Evolutionary conservation across 1,284 basidiomycete genomes (phyloP).

Genomic region (Fomitopsis palustris): DNA sequence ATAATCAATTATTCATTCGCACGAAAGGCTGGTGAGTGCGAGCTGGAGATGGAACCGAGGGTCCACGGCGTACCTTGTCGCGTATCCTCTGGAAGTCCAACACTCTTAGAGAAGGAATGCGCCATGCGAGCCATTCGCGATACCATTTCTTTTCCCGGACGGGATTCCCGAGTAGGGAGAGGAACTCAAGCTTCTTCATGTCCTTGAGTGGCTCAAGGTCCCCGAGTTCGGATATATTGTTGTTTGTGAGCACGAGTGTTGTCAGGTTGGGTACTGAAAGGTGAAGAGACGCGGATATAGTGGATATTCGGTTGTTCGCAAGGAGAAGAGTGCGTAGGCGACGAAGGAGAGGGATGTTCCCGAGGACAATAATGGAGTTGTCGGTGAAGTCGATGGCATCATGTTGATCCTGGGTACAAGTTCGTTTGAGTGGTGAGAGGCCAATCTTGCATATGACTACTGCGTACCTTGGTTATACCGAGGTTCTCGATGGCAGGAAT

Average conservation of each 20-base stretch:
- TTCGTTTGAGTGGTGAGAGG: conserved; percentile 5
- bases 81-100: conserved; percentile 97
- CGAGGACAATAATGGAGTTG: conserved; percentile 88
- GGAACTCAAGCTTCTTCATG: conserved; percentile 74
- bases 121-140: conserved; percentile 90
- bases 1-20: not conserved
- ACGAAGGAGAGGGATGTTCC: conserved; percentile 82
- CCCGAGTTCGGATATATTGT: conserved; percentile 72
- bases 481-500: conserved; percentile 99
- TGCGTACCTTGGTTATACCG: conserved; percentile 87
- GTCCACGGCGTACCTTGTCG: conserved; percentile 73
- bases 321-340: conserved; percentile 78
- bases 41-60: not conserved
- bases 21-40: not conserved
- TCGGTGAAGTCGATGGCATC: conserved; percentile 96
- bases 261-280: conserved; percentile 83
- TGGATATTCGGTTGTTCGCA: conserved; percentile 85
- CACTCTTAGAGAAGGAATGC: conserved; percentile 82
- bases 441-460: conserved; percentile 14
- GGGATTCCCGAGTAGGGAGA: conserved; percentile 89
- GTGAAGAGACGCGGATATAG: conserved; percentile 78
- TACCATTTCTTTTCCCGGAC: conserved; percentile 94
- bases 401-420: conserved; percentile 70
- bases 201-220: conserved; percentile 84
- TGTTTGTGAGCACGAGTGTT: conserved; percentile 75